A percentile compares a stretch with the other conserved stretches of the same genome.
phyloP scores from a whole-genome alignment of 495 filamentous ascomycete species.

The Diplogelasinospora grovesii region DNA sequence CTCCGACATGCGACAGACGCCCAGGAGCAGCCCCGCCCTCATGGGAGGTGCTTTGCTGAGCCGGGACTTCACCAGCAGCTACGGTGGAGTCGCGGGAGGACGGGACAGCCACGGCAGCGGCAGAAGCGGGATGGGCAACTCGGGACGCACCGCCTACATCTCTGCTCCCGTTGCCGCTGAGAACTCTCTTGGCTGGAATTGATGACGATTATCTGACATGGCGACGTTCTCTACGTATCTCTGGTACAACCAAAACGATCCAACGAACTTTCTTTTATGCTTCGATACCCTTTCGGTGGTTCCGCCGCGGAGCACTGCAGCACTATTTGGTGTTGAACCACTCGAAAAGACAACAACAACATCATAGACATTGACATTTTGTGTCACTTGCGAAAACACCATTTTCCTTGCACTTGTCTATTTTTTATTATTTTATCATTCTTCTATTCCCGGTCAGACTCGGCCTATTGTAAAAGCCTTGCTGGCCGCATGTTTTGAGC shows the following conservation, averaged over 20 bases:
- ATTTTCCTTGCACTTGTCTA: constrained; percentile 20
- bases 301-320: constrained; percentile 11
- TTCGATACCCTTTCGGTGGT: constrained; percentile 46
- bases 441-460: constrained; percentile 17
- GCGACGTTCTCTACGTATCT: constrained; percentile 17
- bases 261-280: constrained; percentile 25
- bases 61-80: constrained; percentile 41
- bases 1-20: constrained; percentile 48
- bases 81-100: constrained; percentile 39
- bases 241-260: constrained; percentile 6
- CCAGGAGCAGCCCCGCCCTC: constrained; percentile 52
- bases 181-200: constrained; percentile 98
- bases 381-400: constrained; percentile 1
- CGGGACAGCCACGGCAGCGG: constrained; percentile 46
- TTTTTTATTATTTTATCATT: constrained; percentile 18
- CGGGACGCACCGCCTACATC: constrained; percentile 63
- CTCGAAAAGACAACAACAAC: background rate
- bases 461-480: constrained; percentile 17
- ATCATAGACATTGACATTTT: constrained; percentile 7
- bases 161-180: constrained; percentile 88
- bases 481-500: constrained; percentile 16
- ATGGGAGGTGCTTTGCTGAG: constrained; percentile 48
- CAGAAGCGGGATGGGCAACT: constrained; percentile 65
- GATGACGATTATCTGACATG: constrained; percentile 33
- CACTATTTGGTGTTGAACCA: constrained; percentile 8